Evolutionary conservation across 176 grass and related monocot species (phyloP), one percentile per base, ranked within the genome.

Genomic region (Olyra latifolia): DNA sequence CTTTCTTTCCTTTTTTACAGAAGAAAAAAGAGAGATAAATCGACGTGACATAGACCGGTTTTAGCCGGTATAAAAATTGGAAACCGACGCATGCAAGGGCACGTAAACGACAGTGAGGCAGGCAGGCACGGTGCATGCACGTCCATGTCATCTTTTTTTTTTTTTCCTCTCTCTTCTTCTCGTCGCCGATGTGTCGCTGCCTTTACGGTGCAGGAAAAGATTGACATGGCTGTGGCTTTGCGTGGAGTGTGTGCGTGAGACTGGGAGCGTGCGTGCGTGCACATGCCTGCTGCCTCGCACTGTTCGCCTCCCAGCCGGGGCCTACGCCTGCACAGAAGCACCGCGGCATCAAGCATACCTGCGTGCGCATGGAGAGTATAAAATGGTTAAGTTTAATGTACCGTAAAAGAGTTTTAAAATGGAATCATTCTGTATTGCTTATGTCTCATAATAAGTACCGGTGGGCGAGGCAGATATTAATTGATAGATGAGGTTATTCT

Each of bases 141-240:
- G 22, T 44, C 5, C n/a, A 42, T 65, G 7, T 44, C 7, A 10
- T 24, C 1, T 16, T 9, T 13, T 32, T 4, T 4, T 35, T 35
- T 35, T 35, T 35, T 1, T 35, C 32, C 32, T 4, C 32, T 35
- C 32, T 35, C n/a, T 16, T 2, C 3, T 9, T 7, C 10, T 42
- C 10, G 38, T 2, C 8, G 39, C 10, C n/a, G 16, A 24, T 5
- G 55, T 13, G 40, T 20, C 10, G 28, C 22, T 35, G 25, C 6
- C 25, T 63, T 63, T 48, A 32, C 0, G 10, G 8, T 76, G 29
- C 24, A 32, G 75, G 27, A 49, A 30, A 64, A 65, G 76, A 78
- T 66, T 66, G 44, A 39, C 58, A 38, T 78, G 27, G 43, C 28
- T 10, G 61, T 53, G 60, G 70, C 70, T 69, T 60, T 75, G 72